These are phyloP conservation scores for Pezicula radicicola DNA, from an alignment of 2,329 filamentous ascomycete species.

Conservation along the genomic window DNA sequence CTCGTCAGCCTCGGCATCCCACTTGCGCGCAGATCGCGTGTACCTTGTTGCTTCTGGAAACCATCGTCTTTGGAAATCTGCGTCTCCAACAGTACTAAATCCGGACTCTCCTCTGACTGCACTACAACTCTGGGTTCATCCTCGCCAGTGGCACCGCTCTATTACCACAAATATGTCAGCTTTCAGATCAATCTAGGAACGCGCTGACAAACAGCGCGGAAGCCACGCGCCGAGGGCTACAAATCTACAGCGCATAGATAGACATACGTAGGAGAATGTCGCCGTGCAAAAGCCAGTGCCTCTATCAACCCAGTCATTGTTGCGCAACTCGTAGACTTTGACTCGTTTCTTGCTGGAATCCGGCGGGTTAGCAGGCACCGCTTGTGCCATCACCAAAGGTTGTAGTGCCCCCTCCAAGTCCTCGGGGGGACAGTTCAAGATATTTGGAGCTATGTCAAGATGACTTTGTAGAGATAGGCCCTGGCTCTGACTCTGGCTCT, in stretches of 20 bases:
- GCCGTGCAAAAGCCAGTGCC: slow-evolving; percentile 95
- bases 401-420: slow-evolving; percentile 52
- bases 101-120: slow-evolving; percentile 88
- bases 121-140: slow-evolving; percentile 88
- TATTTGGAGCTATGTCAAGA: slow-evolving; percentile 51
- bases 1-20: slow-evolving; percentile 25
- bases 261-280: slow-evolving; percentile 25
- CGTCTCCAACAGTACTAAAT: slow-evolving; percentile 81
- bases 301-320: slow-evolving; percentile 98
- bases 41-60: slow-evolving; percentile 97
- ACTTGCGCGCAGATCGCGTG: slow-evolving; percentile 24
- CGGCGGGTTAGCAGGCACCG: slow-evolving; percentile 59
- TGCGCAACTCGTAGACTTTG: slow-evolving; percentile 97
- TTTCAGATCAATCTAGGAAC: slow-evolving; percentile 12
- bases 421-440: slow-evolving; percentile 48
- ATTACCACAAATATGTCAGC: slow-evolving; percentile 25
- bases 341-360: slow-evolving; percentile 70
- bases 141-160: slow-evolving; percentile 56
- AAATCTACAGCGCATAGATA: background rate
- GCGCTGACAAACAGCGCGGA: slow-evolving; percentile 1
- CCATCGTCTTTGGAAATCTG: slow-evolving; percentile 90
- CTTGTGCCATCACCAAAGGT: slow-evolving; percentile 69
- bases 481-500: slow-evolving; percentile 9
- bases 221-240: slow-evolving; percentile 1
- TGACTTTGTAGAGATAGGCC: slow-evolving; percentile 56